phyloP scores from a whole-genome alignment of 1,139 yeast species.

The Pichia sp. region DNA sequence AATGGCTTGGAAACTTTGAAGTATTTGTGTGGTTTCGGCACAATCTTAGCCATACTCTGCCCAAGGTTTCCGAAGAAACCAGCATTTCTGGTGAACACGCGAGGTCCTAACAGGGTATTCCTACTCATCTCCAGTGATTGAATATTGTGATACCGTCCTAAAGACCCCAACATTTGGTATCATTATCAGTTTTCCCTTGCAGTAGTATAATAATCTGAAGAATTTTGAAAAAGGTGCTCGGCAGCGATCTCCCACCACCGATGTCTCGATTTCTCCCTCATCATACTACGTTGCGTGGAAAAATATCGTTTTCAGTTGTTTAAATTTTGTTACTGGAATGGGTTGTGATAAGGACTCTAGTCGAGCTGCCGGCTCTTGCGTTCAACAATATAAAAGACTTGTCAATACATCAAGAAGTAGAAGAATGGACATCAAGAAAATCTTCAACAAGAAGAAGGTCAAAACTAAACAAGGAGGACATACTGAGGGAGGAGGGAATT shows the following conservation, averaged over 20 bases:
- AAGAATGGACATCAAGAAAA: conserved; percentile 16
- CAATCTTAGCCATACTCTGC: conserved; percentile 30
- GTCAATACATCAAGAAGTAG: not conserved
- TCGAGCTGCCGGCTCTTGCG: too few relatives aligned
- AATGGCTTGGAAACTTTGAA: conserved; percentile 51
- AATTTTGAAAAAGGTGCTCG: not conserved
- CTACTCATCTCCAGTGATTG: not conserved
- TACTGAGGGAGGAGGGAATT: not conserved
- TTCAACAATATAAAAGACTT: not conserved
- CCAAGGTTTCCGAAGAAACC: conserved; percentile 32
- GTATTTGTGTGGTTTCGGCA: conserved; percentile 33
- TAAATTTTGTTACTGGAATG: not conserved
- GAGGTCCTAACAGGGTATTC: conserved; percentile 5
- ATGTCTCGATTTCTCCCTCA: too few relatives aligned
- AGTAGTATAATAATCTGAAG: not conserved
- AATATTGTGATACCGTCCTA: not conserved
- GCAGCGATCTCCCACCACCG: not conserved
- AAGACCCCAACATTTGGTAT: too few relatives aligned
- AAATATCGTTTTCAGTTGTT: not conserved
- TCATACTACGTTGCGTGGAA: not conserved
- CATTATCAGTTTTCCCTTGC: too few relatives aligned
- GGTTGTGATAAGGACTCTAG: not conserved
- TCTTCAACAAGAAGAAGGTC: conserved; percentile 20
- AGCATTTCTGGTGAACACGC: conserved; percentile 17
- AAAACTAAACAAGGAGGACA: not conserved